Evolutionary conservation across 768 basidiomycete species (phyloP), one percentile per base, ranked within the genome.

Genomic region (Podaxis sp.): DNA sequence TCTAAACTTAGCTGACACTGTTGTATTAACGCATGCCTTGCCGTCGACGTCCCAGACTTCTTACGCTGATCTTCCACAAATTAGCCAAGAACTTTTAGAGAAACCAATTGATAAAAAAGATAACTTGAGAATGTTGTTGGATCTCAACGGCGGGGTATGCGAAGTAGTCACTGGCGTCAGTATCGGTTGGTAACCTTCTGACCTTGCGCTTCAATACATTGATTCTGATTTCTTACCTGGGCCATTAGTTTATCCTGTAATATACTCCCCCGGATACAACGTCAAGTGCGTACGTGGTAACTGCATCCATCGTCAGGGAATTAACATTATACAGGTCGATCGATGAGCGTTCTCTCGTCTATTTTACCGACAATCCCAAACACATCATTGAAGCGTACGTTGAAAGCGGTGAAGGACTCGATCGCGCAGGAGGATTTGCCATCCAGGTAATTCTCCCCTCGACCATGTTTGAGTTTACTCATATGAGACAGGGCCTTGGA

Each of bases 351-450:
- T 84, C 90, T 0, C 71, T 92, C 5, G 92, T 93, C 10, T 80
- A 91, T 67, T 93, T 93, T 68, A 77, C 80, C 1, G 87, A 92
- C 63, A 89, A 80, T 68, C 74, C 86, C 0, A 63, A 68, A 38
- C 74, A 83, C 13, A 61, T 91, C 21, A 71, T 95, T 7, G 68
- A 88, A 62, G 90, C 93, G 7, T 98, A 98, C 65, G 92, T 86
- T 18, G 86, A 93, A 37, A 89, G 82, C 57, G 90, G 87, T 5
- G 95, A 97, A 74, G 95, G 95, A 0, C 70, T 87, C 44, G 90
- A 94, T 67, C 82, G 93, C 18, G 95, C 96, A 0, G 96, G 96
- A 2, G 96, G 96, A 0, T 98, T 98, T 70, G 94, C 93, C 1
- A 86, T 94, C 42, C 96, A 98, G 80, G 93, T 93, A 47, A 25